Conservation (phyloP, 345 rosid species). For the Corchorus capsularis region DNA sequence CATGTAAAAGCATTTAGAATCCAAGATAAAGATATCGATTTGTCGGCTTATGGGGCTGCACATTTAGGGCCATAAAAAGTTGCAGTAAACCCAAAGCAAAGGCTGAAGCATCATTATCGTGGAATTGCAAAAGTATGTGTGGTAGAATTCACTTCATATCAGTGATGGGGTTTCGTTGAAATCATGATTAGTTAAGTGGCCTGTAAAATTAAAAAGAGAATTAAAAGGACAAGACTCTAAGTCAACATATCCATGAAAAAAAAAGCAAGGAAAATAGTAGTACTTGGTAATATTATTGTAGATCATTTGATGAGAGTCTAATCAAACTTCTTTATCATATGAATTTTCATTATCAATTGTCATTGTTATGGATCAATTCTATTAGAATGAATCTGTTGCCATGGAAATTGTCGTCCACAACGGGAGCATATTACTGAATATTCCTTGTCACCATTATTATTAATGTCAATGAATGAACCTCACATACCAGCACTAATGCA, state of each 20-base stretch:
- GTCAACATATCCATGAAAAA: neutral
- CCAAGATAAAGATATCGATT: neutral
- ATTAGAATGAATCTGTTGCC: no score
- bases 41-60: neutral
- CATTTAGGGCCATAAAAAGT: conserved; percentile 6
- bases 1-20: neutral
- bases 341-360: neutral
- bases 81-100: neutral
- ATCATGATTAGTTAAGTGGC: neutral
- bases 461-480: no score
- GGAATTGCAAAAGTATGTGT: neutral
- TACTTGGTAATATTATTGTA: no score
- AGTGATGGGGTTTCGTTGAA: neutral
- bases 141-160: neutral
- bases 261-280: no score
- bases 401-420: conserved; percentile 7
- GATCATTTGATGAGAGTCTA: neutral
- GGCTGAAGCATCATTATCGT: neutral
- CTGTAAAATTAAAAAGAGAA: neutral
- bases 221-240: neutral
- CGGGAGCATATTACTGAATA: conserved; percentile 13
- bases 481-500: no score
- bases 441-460: neutral
- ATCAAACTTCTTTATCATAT: neutral
- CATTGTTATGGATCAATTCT: neutral